Conservation (phyloP, 805 yeast genomes). For the Metschnikowia lochheadii region DNA sequence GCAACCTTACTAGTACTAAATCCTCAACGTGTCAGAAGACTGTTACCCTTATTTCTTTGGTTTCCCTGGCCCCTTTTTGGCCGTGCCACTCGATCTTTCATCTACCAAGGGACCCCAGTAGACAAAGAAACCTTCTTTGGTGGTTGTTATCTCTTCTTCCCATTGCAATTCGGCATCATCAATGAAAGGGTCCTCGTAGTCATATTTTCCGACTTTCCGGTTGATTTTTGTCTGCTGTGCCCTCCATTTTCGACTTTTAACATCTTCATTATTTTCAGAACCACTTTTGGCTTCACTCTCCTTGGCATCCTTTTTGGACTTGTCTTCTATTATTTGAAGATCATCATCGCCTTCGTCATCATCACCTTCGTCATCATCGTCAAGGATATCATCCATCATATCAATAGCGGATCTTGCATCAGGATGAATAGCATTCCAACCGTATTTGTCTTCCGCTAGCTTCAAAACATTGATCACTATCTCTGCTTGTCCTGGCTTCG, state of each 20-base stretch:
- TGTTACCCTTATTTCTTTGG: slow-evolving; percentile 18
- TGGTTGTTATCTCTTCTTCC: slow-evolving; percentile 91
- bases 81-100: slow-evolving; percentile 25
- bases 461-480: slow-evolving; percentile 68
- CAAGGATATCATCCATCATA: slow-evolving; percentile 45
- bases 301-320: slow-evolving; percentile 11
- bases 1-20: background rate
- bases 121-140: slow-evolving; percentile 93
- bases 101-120: slow-evolving; percentile 88
- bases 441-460: slow-evolving; percentile 79
- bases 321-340: slow-evolving; percentile 21
- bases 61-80: slow-evolving; percentile 26
- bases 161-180: slow-evolving; percentile 89
- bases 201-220: slow-evolving; percentile 86
- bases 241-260: slow-evolving; percentile 40
- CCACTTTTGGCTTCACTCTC: slow-evolving; percentile 30
- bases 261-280: slow-evolving; percentile 44
- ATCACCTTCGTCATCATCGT: slow-evolving; percentile 47
- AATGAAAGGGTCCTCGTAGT: slow-evolving; percentile 88
- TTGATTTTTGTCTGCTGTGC: slow-evolving; percentile 48
- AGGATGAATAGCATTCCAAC: slow-evolving; percentile 70
- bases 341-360: slow-evolving; percentile 47
- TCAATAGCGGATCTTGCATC: slow-evolving; percentile 56
- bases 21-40: too few relatives aligned
- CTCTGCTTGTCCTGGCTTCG: slow-evolving; percentile 55